Evolutionary conservation across 192 early-diverging fungal genomes (phyloP), one percentile per base, ranked within the genome.

Genomic region (Backusella australiensis): DNA sequence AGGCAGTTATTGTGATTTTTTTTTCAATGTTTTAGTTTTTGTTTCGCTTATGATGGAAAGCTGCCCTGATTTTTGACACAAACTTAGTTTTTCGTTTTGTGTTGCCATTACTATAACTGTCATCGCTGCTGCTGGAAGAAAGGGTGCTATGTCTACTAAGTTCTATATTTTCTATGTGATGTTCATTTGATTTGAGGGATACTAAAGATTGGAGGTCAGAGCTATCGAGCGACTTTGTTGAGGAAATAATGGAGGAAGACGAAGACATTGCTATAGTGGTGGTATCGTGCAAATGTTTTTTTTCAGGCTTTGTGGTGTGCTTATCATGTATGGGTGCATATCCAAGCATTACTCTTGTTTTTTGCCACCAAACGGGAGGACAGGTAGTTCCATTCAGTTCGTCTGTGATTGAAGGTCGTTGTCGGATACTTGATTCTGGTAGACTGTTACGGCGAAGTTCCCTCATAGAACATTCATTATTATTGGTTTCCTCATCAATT

Each of bases 351-450:
- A 71, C 15, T 49, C 70, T 44, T 17, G 70, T 71, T 7, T 71
- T 71, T 34, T 71, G 70, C 70, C 70, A 71, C 70, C 70, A 71
- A 32, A 44, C n/a, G 3, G 70, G 70, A 17, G 70, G 70, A 49
- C 70, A 71, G 1, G 70, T 71, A 32, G 39, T 71, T 15, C 70
- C 70, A 71, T 36, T 46, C 42, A 49, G 17, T 49, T 71, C 70
- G 23, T 71, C 70, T 32, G 23, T 15, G 1, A 29, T 49, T 17
- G 70, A 32, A 7, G 70, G 70, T 71, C 42, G 26, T 0, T 44
- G 23, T 23, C 36, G n/a, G 34, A 69, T 69, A 23, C 21, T n/a
- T 41, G 5, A 0, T 39, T 21, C 34, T 21, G 68, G 36, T 69
- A 69, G 39, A 69, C 68, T 69, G n/a, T 14, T 23, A 41, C 68